Evolutionary conservation across 768 basidiomycete genomes (phyloP).

Genomic region (Tephrocybe sp.): DNA sequence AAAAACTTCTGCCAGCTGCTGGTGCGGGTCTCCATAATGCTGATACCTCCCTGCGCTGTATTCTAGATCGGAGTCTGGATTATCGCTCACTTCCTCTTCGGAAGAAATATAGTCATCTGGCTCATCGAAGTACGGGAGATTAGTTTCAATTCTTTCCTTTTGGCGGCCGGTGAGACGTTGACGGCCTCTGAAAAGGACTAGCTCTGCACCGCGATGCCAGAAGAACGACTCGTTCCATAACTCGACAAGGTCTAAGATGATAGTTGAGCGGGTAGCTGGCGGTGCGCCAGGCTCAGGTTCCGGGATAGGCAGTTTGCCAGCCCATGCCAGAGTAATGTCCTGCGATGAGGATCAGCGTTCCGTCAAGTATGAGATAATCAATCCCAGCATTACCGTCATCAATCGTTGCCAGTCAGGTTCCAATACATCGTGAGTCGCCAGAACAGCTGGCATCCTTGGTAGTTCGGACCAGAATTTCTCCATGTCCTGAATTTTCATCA

Average conservation of each 20-base stretch:
- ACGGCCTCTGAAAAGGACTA: constrained; percentile 76
- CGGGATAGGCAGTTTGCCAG: constrained; percentile 68
- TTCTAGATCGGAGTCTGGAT: constrained; percentile 42
- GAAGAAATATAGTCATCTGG: constrained; percentile 41
- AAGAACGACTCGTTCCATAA: constrained; percentile 82
- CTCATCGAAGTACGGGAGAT: constrained; percentile 47
- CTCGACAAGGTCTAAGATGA: constrained; percentile 71
- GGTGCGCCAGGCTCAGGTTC: constrained; percentile 44
- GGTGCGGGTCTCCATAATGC: constrained; percentile 39
- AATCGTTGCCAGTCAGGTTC: constrained; percentile 79
- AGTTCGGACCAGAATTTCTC: constrained; percentile 64
- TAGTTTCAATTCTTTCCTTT: constrained; percentile 52
- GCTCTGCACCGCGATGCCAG: constrained; percentile 68
- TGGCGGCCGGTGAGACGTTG: constrained; percentile 71
- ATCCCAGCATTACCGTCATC: constrained; percentile 54
- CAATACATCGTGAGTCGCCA: constrained; percentile 74
- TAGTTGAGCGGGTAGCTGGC: constrained; percentile 52
- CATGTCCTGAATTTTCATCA: constrained; percentile 75
- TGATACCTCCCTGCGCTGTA: constrained; percentile 34
- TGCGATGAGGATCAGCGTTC: constrained; percentile 23
- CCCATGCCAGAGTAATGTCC: constrained; percentile 78
- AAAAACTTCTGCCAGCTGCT: constrained; percentile 37
- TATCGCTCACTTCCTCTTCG: constrained; percentile 31
- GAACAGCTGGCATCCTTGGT: constrained; percentile 70
- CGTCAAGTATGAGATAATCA: background rate